Evolutionary conservation across 108 stramenopile genomes (phyloP), one percentile per base, ranked within the genome.

Genomic region (Seminavis robusta): DNA sequence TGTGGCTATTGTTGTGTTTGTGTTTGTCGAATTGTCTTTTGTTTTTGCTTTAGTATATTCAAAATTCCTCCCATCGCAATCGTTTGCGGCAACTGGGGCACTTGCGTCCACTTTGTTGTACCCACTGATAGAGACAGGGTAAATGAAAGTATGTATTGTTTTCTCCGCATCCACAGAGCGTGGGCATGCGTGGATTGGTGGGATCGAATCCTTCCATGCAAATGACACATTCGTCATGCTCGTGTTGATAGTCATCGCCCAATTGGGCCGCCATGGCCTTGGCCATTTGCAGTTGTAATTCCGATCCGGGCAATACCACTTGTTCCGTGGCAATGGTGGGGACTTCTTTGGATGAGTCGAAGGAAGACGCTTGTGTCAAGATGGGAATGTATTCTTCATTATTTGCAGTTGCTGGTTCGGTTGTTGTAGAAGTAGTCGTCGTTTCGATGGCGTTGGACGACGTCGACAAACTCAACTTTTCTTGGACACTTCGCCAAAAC

Each of bases 121-220:
- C 51, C 74, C 74, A 75, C 25, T 75, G 74, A 43, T 69, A 75
- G 1, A 75, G 45, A 54, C 74, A 75, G 3, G 74, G 74, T 25
- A 75, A 52, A 47, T 75, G 74, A 47, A 75, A 75, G 45, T 69
- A 75, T 10, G 74, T 75, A 13, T 59, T 67, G 45, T 75, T 75
- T 21, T 51, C 51, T 11, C 74, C 74, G 36, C 74, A 75, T 2
- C 74, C 74, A 64, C 74, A 75, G 3, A 59, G 25, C 8, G 74
- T 75, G 3, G 74, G 74, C 62, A 75, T 75, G 4, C 74, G 41
- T 21, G 74, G 74, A 57, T 75, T 75, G 21, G 33, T 49, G 2
- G 20, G 29, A 31, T 49, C 49, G 36, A 75, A 75, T 1, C 39
- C 48, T n/a, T 75, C 74, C 67, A 75, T 64, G 36, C 74, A 75